These are phyloP conservation scores for Trichopus zeylanicus DNA, from an alignment of 116 monocot genomes.

Conservation along the genomic window DNA sequence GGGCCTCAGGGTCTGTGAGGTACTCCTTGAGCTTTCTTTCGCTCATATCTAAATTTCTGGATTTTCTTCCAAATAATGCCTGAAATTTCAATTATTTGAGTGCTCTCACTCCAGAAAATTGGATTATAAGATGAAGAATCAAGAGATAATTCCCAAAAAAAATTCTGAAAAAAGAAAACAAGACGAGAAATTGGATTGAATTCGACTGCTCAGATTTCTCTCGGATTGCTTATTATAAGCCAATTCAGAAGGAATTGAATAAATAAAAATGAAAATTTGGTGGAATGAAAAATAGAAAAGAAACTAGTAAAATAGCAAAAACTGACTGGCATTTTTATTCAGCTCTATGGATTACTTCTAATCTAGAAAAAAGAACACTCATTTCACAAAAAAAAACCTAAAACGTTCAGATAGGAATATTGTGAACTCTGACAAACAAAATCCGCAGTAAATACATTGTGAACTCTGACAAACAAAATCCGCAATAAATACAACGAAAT, in stretches of 20 bases:
- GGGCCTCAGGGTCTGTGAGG: constrained; percentile 23
- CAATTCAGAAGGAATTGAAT: too few species aligned
- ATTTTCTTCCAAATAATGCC: neutral
- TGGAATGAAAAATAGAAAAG: too few species aligned
- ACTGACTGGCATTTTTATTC: too few species aligned
- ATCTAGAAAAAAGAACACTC: neutral
- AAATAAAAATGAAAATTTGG: too few species aligned
- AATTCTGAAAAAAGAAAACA: neutral
- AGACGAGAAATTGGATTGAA: too few species aligned
- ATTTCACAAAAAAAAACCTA: neutral
- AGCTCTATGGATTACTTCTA: neutral
- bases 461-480: neutral
- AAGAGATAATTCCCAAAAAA: neutral
- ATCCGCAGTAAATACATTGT: too few species aligned
- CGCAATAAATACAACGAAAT: too few species aligned
- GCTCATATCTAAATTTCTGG: neutral
- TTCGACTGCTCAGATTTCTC: too few species aligned
- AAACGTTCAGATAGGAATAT: neutral
- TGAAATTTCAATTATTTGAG: neutral
- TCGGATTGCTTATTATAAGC: too few species aligned
- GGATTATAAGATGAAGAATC: neutral
- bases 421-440: neutral
- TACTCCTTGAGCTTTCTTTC: neutral
- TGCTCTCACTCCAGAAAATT: neutral
- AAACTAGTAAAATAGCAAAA: too few species aligned